Evolutionary conservation across 306 rosid genomes (phyloP).

Genomic region (Prunus mira): DNA sequence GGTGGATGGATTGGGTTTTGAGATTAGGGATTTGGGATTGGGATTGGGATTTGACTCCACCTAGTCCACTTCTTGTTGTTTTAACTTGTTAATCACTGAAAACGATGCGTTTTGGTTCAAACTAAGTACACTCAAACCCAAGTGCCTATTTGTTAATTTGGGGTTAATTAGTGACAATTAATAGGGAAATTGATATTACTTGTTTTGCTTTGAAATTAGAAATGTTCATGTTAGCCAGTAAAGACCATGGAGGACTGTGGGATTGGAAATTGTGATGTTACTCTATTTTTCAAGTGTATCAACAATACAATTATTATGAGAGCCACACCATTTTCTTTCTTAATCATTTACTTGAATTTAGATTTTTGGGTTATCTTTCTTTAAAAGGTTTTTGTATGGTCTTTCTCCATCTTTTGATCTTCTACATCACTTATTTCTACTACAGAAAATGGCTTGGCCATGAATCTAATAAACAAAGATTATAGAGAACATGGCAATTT

Average conservation of each 20-base stretch:
- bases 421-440: no score
- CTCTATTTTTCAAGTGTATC: no score
- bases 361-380: no score
- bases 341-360: no score
- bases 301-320: no score
- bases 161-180: not conserved
- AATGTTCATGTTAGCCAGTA: conserved; percentile 9
- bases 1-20: conserved; percentile 14
- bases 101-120: not conserved
- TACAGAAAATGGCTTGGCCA: no score
- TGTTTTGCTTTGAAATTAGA: not conserved
- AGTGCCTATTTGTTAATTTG: not conserved
- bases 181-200: not conserved
- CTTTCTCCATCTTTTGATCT: no score
- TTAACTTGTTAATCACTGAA: not conserved
- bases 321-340: no score
- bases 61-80: not conserved
- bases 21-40: not conserved
- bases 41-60: conserved; percentile 17
- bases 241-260: not conserved
- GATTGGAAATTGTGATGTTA: conserved; percentile 1
- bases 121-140: not conserved
- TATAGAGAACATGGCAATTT: no score
- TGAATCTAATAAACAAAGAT: no score
- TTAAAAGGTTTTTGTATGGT: no score